Conservation (phyloP, 257 asterid genomes). For the Capsicum chinense region DNA sequence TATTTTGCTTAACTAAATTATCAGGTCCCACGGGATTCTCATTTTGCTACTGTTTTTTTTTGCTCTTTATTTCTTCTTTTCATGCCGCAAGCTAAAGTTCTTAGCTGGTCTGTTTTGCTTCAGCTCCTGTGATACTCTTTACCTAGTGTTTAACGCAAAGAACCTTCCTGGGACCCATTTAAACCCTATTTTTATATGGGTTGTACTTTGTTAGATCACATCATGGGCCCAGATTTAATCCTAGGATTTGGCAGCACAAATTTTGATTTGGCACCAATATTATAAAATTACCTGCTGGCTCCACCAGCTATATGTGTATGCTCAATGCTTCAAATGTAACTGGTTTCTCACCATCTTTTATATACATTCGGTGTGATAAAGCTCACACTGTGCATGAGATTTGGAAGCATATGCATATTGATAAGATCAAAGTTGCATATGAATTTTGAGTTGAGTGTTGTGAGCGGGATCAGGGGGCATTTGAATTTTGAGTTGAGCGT, state of each 20-base stretch:
- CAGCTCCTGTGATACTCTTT: constrained; percentile 23
- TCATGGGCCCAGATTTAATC: constrained; percentile 29
- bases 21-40: constrained; percentile 25
- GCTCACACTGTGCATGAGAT: too few species aligned
- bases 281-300: too few species aligned
- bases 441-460: neutral
- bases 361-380: too few species aligned
- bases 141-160: constrained; percentile 13
- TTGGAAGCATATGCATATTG: neutral
- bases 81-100: constrained; percentile 48
- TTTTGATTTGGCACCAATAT: neutral
- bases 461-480: too few species aligned
- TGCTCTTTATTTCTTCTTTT: constrained; percentile 64
- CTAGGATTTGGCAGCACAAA: constrained; percentile 10
- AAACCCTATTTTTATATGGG: constrained; percentile 16
- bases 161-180: constrained; percentile 28
- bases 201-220: constrained; percentile 21
- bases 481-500: too few species aligned
- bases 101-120: constrained; percentile 27
- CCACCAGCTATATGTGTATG: too few species aligned
- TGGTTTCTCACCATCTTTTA: neutral
- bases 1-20: neutral
- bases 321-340: too few species aligned
- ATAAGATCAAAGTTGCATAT: too few species aligned
- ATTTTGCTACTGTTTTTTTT: constrained; percentile 20